Evolutionary conservation across 768 basidiomycete genomes (phyloP).

Genomic region (Mrakia hoshinonis): DNA sequence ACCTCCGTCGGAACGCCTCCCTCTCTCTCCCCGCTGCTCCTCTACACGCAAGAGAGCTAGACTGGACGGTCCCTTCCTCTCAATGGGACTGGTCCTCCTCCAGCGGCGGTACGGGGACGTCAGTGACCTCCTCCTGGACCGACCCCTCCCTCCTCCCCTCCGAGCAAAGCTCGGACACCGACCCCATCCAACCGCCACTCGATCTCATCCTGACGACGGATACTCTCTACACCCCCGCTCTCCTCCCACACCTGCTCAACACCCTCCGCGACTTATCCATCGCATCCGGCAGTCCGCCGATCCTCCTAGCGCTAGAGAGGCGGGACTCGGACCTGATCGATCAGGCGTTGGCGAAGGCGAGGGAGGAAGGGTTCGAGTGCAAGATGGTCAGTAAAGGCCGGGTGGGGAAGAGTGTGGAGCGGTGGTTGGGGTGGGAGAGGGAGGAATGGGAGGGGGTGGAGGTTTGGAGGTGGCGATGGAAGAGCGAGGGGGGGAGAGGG

Average conservation of each 20-base stretch:
- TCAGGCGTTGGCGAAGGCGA: slow-evolving; percentile 52
- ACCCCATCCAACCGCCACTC: slow-evolving; percentile 49
- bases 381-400: slow-evolving; percentile 55
- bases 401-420: slow-evolving; percentile 54
- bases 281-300: slow-evolving; percentile 43
- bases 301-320: slow-evolving; percentile 64
- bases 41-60: slow-evolving; percentile 56
- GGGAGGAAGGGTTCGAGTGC: slow-evolving; percentile 48
- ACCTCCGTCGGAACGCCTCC: slow-evolving; percentile 45
- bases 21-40: neutral
- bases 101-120: slow-evolving; percentile 40
- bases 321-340: slow-evolving; percentile 64
- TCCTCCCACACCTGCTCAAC: slow-evolving; percentile 61
- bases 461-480: slow-evolving; percentile 55
- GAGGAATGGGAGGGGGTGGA: slow-evolving; percentile 75
- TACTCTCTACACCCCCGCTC: slow-evolving; percentile 60
- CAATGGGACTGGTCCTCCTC: slow-evolving; percentile 53
- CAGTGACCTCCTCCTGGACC: slow-evolving; percentile 15
- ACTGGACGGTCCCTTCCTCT: slow-evolving; percentile 57
- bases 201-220: slow-evolving; percentile 75
- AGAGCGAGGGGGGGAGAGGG: neutral
- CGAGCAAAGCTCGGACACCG: neutral
- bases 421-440: slow-evolving; percentile 53
- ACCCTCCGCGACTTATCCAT: slow-evolving; percentile 53
- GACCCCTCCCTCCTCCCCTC: neutral